Evolutionary conservation across 2,329 filamentous ascomycete species (phyloP).

Genomic region (Arthrobotrys pseudoclavata): DNA sequence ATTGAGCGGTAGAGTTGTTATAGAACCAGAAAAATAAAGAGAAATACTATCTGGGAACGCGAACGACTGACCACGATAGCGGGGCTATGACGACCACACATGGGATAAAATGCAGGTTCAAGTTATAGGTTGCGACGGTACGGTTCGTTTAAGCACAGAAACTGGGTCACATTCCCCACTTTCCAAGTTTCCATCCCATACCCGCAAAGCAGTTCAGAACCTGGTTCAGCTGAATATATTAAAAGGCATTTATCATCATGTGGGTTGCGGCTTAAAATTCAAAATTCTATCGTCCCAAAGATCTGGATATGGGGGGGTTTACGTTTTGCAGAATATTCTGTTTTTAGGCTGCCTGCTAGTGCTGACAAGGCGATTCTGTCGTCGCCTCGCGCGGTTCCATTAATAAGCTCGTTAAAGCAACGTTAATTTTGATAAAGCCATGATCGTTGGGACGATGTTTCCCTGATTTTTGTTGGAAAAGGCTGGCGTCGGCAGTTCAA

Average conservation of each 20-base stretch:
- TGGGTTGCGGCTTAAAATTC: constrained; percentile 47
- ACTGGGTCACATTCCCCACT: background rate
- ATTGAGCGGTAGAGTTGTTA: background rate
- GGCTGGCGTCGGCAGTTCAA: constrained; percentile 24
- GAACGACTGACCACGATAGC: background rate
- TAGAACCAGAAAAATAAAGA: background rate
- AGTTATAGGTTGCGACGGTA: background rate
- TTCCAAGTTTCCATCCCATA: background rate
- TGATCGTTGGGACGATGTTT: constrained; percentile 11
- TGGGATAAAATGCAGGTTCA: background rate
- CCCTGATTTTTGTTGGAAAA: background rate
- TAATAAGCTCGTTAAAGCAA: constrained; percentile 2
- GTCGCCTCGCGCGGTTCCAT: background rate
- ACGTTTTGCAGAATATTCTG: background rate
- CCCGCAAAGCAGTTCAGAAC: constrained; percentile 16
- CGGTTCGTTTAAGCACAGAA: background rate
- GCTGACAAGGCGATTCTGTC: constrained; percentile 1
- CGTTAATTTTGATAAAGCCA: constrained; percentile 13
- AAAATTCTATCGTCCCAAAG: background rate
- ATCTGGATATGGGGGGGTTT: background rate
- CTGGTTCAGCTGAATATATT: constrained; percentile 57
- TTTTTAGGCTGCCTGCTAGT: background rate
- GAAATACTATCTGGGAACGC: background rate
- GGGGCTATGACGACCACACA: background rate
- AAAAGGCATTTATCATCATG: constrained; percentile 51